Base-by-base conservation (phyloP, 768 basidiomycete species). In the Tephrocybe sp. region DNA sequence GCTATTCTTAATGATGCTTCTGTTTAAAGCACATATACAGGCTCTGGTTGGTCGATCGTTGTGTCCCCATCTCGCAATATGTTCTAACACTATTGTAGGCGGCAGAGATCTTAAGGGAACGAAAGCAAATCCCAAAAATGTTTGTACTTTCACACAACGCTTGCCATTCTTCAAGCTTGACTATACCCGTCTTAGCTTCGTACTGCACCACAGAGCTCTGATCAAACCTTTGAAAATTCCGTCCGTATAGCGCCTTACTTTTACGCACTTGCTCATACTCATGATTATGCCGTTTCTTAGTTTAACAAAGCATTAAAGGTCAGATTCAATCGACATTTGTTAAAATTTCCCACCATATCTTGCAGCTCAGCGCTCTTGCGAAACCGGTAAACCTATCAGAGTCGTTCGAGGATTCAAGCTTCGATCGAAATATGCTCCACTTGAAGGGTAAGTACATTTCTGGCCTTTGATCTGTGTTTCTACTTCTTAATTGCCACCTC, bases 101-200 rank as follows among this genome's bases (percentile, higher is more conserved):
- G 94, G 94, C 9, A 78, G 94, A 29, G 86, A 94, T 65, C 73
- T 95, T 33, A 91, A 77, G 64, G 94, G 94, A 10, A 95, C 94
- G 0, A 86, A 86, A 63, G 64, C 70, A 3, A 78, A 79, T 1
- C 92, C 89, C 0, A 94, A 94, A 66, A 95, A 95, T 68, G 91
- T 91, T 43, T 29, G 79, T 64, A 6, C n/a, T 12, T 45, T 45
- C n/a, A 5, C 23, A 22, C 22, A 38, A 5, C 5, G 15, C 13
- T 12, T 19, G 15, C 12, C 13, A 16, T 23, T 30, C 24, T 34
- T 27, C 22, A 10, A 36, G 24, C 27, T 33, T 50, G 16, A 50
- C 23, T 9, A 23, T 25, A 30, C 33, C 42, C 34, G 23, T 42
- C 45, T n/a, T 45, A 92, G 89, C 82, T 95, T 38, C 86, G 94